Evolutionary conservation across 495 filamentous ascomycete species (phyloP).

Genomic region (Hamigera avellanea): DNA sequence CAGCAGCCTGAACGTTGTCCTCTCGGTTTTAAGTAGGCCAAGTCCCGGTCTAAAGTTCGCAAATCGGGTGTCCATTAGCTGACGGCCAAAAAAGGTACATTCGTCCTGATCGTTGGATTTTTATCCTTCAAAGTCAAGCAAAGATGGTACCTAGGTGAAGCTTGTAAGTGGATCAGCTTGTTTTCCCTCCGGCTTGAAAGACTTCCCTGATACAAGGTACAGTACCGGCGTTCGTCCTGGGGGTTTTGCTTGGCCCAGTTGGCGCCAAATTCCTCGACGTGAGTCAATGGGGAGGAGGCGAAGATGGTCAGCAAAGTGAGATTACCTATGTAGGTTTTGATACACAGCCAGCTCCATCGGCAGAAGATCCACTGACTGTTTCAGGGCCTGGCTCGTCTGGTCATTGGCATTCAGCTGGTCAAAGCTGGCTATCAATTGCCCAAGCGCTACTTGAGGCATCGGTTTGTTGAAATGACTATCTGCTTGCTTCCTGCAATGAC

Average conservation of each 20-base stretch:
- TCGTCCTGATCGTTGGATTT: constrained; percentile 29
- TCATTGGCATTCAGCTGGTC: constrained; percentile 43
- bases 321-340: constrained; percentile 37
- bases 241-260: constrained; percentile 36
- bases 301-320: constrained; percentile 24
- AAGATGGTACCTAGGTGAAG: constrained; percentile 46
- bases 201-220: constrained; percentile 2
- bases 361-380: constrained; percentile 1
- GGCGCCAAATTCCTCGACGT: constrained; percentile 36
- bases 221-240: constrained; percentile 42
- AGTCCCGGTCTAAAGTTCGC: not conserved
- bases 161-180: constrained; percentile 25
- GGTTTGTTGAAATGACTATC: constrained; percentile 21
- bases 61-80: not conserved
- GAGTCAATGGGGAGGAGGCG: constrained; percentile 27
- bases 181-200: not conserved
- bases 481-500: constrained; percentile 27
- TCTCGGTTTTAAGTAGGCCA: constrained; percentile 34
- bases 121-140: constrained; percentile 42
- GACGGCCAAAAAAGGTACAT: constrained; percentile 18
- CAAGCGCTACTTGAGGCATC: constrained; percentile 20
- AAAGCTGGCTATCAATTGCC: constrained; percentile 24
- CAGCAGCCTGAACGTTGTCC: constrained; percentile 38
- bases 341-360: not conserved
- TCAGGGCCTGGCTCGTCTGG: constrained; percentile 34